phyloP scores from a whole-genome alignment of 257 asterid genomes.

The Solanum paucissectum region DNA sequence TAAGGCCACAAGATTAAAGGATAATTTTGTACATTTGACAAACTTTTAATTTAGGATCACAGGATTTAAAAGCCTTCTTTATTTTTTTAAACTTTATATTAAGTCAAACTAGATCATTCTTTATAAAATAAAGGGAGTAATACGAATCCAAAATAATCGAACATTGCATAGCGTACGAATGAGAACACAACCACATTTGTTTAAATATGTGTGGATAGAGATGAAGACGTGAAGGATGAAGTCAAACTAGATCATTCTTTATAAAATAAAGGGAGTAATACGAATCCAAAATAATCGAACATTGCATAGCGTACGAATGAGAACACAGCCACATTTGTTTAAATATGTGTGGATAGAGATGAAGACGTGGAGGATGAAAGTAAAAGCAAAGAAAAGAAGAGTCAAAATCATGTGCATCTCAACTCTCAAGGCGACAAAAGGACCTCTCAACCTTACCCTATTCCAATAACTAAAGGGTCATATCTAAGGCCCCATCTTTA shows the following conservation, averaged over 20 bases:
- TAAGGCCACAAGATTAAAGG: too few relatives aligned
- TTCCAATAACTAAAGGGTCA: conserved; percentile 14
- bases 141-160: too few relatives aligned
- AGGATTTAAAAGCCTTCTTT: too few relatives aligned
- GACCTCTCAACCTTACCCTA: neutral
- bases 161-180: neutral
- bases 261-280: too few relatives aligned
- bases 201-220: conserved; percentile 7
- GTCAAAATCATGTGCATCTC: conserved; percentile 29
- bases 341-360: conserved; percentile 7
- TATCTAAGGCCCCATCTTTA: conserved; percentile 8
- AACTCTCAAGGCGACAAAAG: neutral
- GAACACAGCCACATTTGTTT: conserved; percentile 9
- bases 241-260: too few relatives aligned
- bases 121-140: too few relatives aligned
- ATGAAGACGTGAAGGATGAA: conserved; percentile 7
- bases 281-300: too few relatives aligned
- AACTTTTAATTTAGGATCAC: too few relatives aligned
- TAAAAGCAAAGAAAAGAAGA: neutral
- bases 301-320: neutral
- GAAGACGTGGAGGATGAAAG: conserved; percentile 9
- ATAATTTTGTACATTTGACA: too few relatives aligned
- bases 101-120: too few relatives aligned
- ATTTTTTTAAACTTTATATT: too few relatives aligned
- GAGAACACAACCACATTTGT: conserved; percentile 11